These are phyloP conservation scores for Sarcodon sp. DNA, from an alignment of 768 basidiomycete genomes.

Conservation along the genomic window DNA sequence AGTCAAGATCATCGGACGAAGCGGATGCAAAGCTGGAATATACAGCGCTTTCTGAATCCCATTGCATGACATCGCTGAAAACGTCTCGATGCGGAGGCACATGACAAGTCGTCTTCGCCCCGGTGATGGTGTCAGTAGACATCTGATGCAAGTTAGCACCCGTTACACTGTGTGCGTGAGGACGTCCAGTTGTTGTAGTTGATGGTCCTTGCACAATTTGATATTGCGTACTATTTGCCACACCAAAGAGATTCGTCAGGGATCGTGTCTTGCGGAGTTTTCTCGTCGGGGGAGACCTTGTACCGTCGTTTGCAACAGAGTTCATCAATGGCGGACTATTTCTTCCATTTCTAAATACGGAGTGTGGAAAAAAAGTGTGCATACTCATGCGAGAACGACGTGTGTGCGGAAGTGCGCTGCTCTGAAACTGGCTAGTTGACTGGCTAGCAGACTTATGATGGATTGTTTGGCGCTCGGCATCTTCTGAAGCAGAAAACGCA, in stretches of 20 bases:
- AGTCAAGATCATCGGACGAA: constrained; percentile 5
- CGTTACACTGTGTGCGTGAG: constrained; percentile 72
- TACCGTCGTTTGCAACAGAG: constrained; percentile 10
- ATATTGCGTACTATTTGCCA: not conserved
- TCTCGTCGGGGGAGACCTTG: constrained; percentile 24
- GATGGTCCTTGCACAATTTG: not conserved
- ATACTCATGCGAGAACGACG: constrained; percentile 60
- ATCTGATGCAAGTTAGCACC: constrained; percentile 47
- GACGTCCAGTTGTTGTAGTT: constrained; percentile 31
- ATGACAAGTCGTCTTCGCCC: not conserved
- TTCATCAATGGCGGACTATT: constrained; percentile 3
- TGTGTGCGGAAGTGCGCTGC: constrained; percentile 16
- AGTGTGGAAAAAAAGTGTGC: constrained; percentile 37
- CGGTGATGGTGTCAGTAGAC: constrained; percentile 4
- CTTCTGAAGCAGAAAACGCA: constrained; percentile 28
- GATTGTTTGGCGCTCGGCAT: constrained; percentile 30
- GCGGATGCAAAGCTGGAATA: constrained; percentile 18
- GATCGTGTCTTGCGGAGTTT: constrained; percentile 66
- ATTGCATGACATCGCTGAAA: constrained; percentile 57
- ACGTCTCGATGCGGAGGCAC: constrained; percentile 28
- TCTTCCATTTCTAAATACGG: constrained; percentile 32
- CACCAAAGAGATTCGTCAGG: constrained; percentile 42
- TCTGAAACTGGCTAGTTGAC: not conserved
- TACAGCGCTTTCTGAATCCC: constrained; percentile 28
- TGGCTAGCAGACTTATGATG: not conserved